Evolutionary conservation across 2,329 filamentous ascomycete species (phyloP), one percentile per base, ranked within the genome.

Genomic region (Stagonosporopsis chrysanthemi): DNA sequence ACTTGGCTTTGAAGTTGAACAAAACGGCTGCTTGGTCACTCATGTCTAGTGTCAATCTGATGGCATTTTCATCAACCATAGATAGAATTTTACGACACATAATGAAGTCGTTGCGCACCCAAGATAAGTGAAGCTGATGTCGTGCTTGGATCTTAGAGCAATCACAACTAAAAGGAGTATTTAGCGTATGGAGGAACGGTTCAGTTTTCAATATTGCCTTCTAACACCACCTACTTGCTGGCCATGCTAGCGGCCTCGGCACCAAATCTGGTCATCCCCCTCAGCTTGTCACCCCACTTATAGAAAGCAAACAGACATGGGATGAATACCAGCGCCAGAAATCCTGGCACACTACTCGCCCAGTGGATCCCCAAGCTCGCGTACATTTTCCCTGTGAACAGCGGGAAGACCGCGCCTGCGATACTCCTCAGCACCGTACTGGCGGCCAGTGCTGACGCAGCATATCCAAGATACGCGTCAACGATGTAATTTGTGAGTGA

Each of bases 401-500:
- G 68, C 3, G 81, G 81, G 60, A 83, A 82, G 5, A 74, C 76
- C 8, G 80, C 78, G 42, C 79, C 81, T 33, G 80, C 80, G 19
- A 81, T 54, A 0, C 79, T 80, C 24, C 81, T 75, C 12, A 83
- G 61, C 3, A 83, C 74, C 0, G 79, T 76, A 62, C 79, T 82
- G 11, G 79, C 81, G 1, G 66, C 67, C 14, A 72, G 58, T 9
- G 65, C 69, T 15, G 68, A 71, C n/a, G 70, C 70, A n/a, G 68
- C 65, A 38, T 68, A 72, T 1, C 60, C 87, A 46, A 86, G 84
- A 58, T 72, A 87, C 6, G 86, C 78, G 67, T 90, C 89, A 59
- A 90, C 84, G 12, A 90, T 81, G 74, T 90, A 90, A 75, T 86
- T 88, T 69, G 86, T 82, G 42, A 87, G 76, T 5, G 81, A 80